Evolutionary conservation across 768 basidiomycete genomes (phyloP).

Genomic region (Basidioascus undulatus): DNA sequence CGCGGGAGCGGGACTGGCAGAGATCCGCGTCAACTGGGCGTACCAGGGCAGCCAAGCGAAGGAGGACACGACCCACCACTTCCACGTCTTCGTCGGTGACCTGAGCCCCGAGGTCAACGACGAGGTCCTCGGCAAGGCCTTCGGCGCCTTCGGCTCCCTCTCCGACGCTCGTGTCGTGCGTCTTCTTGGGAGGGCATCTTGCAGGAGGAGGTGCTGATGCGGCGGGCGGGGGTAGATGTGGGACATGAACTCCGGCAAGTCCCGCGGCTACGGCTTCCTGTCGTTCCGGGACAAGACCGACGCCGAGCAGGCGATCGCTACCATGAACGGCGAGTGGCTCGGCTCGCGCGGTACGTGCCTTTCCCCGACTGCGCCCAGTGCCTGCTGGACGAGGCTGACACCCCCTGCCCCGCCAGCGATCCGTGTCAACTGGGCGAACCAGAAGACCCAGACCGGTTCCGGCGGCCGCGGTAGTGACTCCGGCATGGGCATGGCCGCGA

Average conservation of each 20-base stretch:
- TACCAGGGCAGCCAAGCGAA: slow-evolving; percentile 86
- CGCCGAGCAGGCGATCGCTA: slow-evolving; percentile 94
- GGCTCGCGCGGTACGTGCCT: no score
- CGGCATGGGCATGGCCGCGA: slow-evolving; percentile 46
- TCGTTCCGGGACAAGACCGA: slow-evolving; percentile 98
- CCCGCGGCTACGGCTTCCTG: slow-evolving; percentile 90
- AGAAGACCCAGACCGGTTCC: slow-evolving; percentile 64
- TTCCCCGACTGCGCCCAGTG: no score
- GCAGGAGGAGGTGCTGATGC: no score
- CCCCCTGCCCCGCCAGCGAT: no score
- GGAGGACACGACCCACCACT: slow-evolving; percentile 93
- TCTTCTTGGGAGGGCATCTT: no score
- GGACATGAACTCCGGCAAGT: slow-evolving; percentile 99
- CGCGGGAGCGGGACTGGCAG: no score
- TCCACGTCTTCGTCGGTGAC: slow-evolving; percentile 98
- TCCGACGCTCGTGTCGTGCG: slow-evolving; percentile 91
- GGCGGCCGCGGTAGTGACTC: slow-evolving; percentile 8
- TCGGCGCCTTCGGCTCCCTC: slow-evolving; percentile 85
- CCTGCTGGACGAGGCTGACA: no score
- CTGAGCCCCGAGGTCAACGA: slow-evolving; percentile 97
- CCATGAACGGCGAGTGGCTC: slow-evolving; percentile 99
- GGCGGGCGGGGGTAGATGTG: no score
- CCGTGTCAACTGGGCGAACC: slow-evolving; percentile 99
- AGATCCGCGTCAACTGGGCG: slow-evolving; percentile 98
- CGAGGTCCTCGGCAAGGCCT: slow-evolving; percentile 85